Evolutionary conservation across 495 filamentous ascomycete genomes (phyloP), one percentile per base, ranked within the genome.

Genomic region (Aspergillus cavernicola): DNA sequence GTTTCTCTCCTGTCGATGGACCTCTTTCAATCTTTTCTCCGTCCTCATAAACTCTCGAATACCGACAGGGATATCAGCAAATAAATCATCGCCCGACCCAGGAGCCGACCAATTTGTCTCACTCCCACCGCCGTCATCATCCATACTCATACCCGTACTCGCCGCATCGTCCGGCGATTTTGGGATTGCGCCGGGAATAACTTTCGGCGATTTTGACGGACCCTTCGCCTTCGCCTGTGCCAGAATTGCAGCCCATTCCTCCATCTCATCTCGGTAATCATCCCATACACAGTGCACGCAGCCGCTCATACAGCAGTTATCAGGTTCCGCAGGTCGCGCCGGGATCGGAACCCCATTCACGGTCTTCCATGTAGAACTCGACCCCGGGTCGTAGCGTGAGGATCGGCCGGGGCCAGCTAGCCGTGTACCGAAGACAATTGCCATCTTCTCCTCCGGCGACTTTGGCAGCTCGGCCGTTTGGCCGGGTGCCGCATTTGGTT

Each of bases 261-360:
- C 92, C 71, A 96, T 75, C 50, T 96, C 91, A 55, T 97, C 92
- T 4, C 90, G 76, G 69, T 85, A 96, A 37, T 79, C 75, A 66
- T 97, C 92, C 92, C 92, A 98, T 10, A 96, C 92, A 67, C 93
- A 98, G 66, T 97, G 92, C 24, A 96, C 92, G 66, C 93, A 98
- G 23, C 93, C 93, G 60, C 86, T 90, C 93, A 97, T 98, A 72
- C 93, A 98, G 80, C 93, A 98, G 69, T 97, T 96, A 66, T 97
- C 93, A 12, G 93, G 93, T 67, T 98, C 93, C 46, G 83, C 79
- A 7, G 93, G 93, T 12, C 80, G 77, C 15, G 90, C 90, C 10
- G 91, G 92, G 4, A 96, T 87, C 50, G 80, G 73, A 10, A 96
- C 80, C 23, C 92, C 92, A 11, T 90, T 90, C 56, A 96, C 71